phyloP scores from a whole-genome alignment of 1,284 basidiomycete genomes.

The Cryptococcus sp. region DNA sequence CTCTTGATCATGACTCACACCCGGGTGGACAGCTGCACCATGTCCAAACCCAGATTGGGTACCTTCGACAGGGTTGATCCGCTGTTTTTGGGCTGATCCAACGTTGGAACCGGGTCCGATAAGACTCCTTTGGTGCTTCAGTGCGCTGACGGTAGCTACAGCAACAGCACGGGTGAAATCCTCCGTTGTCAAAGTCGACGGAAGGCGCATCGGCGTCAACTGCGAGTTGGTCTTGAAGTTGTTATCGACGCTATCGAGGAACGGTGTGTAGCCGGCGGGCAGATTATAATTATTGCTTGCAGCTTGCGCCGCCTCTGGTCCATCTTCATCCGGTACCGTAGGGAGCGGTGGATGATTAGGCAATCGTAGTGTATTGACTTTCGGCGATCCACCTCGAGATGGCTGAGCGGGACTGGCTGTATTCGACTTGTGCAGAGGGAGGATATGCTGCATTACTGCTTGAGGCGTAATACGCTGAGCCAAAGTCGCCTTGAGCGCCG shows the following conservation, averaged over 20 bases:
- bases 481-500: constrained; percentile 65
- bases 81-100: constrained; percentile 15
- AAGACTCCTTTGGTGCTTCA: constrained; percentile 64
- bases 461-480: constrained; percentile 68
- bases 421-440: constrained; percentile 45
- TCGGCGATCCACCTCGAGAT: constrained; percentile 12
- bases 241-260: constrained; percentile 66
- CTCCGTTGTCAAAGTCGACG: constrained; percentile 71
- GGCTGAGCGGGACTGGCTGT: constrained; percentile 14
- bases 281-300: constrained; percentile 23
- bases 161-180: constrained; percentile 89
- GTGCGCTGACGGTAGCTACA: constrained; percentile 81
- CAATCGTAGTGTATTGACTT: constrained; percentile 3
- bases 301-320: not conserved
- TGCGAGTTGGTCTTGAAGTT: constrained; percentile 17
- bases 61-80: not conserved
- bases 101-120: constrained; percentile 15
- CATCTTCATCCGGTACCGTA: constrained; percentile 2
- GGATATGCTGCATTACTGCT: constrained; percentile 50
- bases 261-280: constrained; percentile 60
- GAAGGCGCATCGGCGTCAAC: constrained; percentile 63
- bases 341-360: constrained; percentile 2
- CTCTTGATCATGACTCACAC: constrained; percentile 14
- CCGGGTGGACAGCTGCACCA: not conserved
- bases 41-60: constrained; percentile 7